Evolutionary conservation across 2,329 filamentous ascomycete genomes (phyloP).

Genomic region (Diaporthe ampelina): DNA sequence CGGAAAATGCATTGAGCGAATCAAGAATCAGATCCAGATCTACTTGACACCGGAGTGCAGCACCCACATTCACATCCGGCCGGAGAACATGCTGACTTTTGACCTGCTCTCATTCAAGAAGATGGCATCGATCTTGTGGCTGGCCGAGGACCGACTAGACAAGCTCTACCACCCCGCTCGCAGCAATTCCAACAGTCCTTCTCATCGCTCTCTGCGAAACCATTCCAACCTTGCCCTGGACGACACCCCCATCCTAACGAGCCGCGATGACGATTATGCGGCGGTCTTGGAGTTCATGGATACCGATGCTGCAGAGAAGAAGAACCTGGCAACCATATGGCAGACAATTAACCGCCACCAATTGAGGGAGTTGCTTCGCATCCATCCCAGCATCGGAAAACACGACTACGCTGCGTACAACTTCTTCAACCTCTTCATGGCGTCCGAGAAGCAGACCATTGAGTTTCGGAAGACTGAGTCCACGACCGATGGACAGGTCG

Average conservation of each 20-base stretch:
- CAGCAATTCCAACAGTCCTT: background rate
- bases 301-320: background rate
- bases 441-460: background rate
- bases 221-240: background rate
- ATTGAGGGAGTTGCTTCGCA: background rate
- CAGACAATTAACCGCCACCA: background rate
- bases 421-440: slow-evolving; percentile 1
- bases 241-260: no score
- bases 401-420: background rate
- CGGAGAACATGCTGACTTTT: background rate
- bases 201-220: background rate
- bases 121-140: background rate
- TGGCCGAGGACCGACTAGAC: background rate
- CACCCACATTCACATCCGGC: background rate
- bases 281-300: background rate
- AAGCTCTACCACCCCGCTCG: slow-evolving; percentile 4
- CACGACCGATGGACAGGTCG: background rate
- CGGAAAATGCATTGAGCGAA: background rate
- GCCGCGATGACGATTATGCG: no score
- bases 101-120: background rate
- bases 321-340: background rate
- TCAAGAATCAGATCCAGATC: background rate
- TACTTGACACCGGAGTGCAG: background rate
- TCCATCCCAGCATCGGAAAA: background rate
- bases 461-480: slow-evolving; percentile 5